Evolutionary conservation across 495 filamentous ascomycete species (phyloP), one percentile per base, ranked within the genome.

Genomic region (Pseudotulostoma volvatum): DNA sequence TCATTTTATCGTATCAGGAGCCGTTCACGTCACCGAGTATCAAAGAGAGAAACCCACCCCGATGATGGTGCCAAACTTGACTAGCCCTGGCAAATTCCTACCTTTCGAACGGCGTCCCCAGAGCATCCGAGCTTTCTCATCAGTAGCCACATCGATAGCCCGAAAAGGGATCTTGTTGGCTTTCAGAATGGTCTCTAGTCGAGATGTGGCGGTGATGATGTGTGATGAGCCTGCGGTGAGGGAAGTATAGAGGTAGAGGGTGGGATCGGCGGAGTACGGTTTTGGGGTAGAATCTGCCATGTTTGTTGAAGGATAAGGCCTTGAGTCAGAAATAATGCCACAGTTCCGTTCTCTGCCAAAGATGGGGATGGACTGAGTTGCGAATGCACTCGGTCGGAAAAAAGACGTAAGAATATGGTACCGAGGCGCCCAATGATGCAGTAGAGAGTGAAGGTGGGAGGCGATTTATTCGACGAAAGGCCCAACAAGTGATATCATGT

Each of bases 141-240:
- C 84, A 14, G 84, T 92, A 18, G 90, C 88, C 20, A 90, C 73
- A 63, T 99, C 90, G 50, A 94, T 67, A 44, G 81, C 84, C 46
- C 80, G 84, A 64, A 94, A 99, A 16, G 83, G 79, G 34, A 99
- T 79, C 46, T 78, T 79, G 66, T 96, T 93, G 25, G 85, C 86
- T 57, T 86, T 92, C 42, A 99, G 74, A 54, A 99, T 93, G 14
- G 87, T 94, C 60, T 96, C 88, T 38, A 99, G 67, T 25, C 92
- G 80, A 17, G 86, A 84, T 0, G 90, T 99, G 2, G 92, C 90
- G 28, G 90, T 96, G 48, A 95, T 76, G 59, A 96, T 95, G 59
- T 93, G 85, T n/a, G 86, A 93, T 3, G 85, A 93, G 45, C 87
- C 87, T 40, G 86, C 81, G n/a, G 87, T 93, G 17, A 95, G 69